Conservation (phyloP, 2,329 filamentous ascomycete species). For the Xylaria sp. region DNA sequence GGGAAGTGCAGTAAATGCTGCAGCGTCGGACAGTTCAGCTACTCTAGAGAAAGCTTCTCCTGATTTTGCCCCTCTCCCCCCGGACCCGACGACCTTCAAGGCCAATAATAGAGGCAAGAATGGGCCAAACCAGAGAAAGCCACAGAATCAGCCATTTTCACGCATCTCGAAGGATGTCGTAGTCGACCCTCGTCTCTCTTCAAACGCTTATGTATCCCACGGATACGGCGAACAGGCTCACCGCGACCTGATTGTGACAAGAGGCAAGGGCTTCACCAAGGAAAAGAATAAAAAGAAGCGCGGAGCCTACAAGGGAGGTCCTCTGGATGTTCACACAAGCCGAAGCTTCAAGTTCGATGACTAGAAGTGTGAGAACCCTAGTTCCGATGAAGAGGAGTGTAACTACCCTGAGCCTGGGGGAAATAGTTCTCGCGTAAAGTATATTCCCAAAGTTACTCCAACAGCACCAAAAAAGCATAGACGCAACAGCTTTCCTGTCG, state of each 20-base stretch:
- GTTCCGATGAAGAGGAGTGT: conserved; percentile 28
- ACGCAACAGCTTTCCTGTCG: not conserved
- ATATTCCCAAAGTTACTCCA: conserved; percentile 13
- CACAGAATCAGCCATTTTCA: conserved; percentile 77
- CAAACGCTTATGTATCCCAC: conserved; percentile 85
- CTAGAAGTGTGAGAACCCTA: conserved; percentile 57
- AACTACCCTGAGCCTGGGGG: conserved; percentile 6
- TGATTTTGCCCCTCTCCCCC: conserved; percentile 64
- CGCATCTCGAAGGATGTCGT: conserved; percentile 76
- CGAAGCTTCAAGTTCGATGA: conserved; percentile 97
- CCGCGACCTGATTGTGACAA: conserved; percentile 87
- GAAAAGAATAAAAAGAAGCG: conserved; percentile 99
- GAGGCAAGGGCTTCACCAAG: conserved; percentile 97
- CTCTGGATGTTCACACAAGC: conserved; percentile 83
- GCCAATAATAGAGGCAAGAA: conserved; percentile 52
- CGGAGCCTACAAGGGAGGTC: conserved; percentile 88
- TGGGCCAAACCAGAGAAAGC: conserved; percentile 56
- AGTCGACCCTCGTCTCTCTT: conserved; percentile 76
- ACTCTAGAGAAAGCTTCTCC: conserved; percentile 67
- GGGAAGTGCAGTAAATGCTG: conserved; percentile 44
- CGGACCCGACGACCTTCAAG: conserved; percentile 60
- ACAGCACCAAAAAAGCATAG: conserved; percentile 23
- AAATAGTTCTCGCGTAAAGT: conserved; percentile 1
- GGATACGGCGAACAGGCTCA: conserved; percentile 91
- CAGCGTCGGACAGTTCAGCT: conserved; percentile 55